Percentiles rank a stretch among this genome's conserved stretches.
Evolutionary conservation across 1,284 basidiomycete genomes (phyloP).

Genomic region (Calocybe gambosa): DNA sequence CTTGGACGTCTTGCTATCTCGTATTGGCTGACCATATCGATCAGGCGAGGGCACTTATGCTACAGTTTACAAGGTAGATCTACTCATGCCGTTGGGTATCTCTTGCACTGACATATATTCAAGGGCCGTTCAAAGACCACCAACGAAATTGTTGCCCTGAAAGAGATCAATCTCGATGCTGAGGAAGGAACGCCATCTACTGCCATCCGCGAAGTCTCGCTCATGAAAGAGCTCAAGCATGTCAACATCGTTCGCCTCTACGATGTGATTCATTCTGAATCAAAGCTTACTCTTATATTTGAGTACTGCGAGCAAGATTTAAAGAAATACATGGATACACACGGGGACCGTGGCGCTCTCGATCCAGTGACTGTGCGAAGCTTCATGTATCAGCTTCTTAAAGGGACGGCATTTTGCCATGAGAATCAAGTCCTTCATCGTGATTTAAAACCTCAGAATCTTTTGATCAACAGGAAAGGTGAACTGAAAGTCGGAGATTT

Average conservation of each 20-base stretch:
- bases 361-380: conserved; percentile 91
- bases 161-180: conserved; percentile 93
- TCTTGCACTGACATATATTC: conserved; percentile 5
- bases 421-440: conserved; percentile 97
- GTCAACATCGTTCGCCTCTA: conserved; percentile 94
- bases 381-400: conserved; percentile 97
- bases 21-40: conserved; percentile 20
- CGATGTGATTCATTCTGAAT: conserved; percentile 98
- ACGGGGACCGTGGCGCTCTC: conserved; percentile 93
- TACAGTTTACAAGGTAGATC: conserved; percentile 81
- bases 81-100: background rate
- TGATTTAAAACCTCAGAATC: conserved; percentile 96
- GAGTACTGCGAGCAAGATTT: conserved; percentile 98
- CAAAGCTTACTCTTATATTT: conserved; percentile 97
- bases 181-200: conserved; percentile 95
- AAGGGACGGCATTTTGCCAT: conserved; percentile 98
- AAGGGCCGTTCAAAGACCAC: conserved; percentile 82
- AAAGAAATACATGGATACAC: conserved; percentile 99
- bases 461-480: conserved; percentile 95
- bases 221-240: conserved; percentile 97
- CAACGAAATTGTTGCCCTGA: conserved; percentile 86
- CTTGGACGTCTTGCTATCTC: conserved; percentile 14
- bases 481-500: conserved; percentile 98
- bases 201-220: conserved; percentile 90
- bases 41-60: conserved; percentile 80